phyloP scores from a whole-genome alignment of 2,329 filamentous ascomycete genomes.

The Drechslerella stenobrocha region DNA sequence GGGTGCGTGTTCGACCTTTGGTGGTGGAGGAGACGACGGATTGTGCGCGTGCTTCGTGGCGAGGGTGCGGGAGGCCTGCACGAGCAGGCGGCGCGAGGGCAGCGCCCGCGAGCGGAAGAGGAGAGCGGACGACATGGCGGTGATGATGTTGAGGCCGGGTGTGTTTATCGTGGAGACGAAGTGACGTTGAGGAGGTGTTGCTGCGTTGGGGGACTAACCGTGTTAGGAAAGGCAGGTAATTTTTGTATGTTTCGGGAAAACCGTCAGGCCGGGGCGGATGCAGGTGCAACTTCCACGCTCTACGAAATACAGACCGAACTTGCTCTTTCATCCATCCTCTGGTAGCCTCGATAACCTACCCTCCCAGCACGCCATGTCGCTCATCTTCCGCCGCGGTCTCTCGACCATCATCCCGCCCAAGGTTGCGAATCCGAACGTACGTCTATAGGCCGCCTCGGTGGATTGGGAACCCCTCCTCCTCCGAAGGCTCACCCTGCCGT shows the following conservation, averaged over 20 bases:
- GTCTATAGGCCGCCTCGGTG: slow-evolving; percentile 55
- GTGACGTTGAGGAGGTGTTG: slow-evolving; percentile 25
- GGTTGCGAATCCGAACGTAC: slow-evolving; percentile 83
- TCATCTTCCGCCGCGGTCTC: slow-evolving; percentile 83
- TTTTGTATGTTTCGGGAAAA: slow-evolving; percentile 33
- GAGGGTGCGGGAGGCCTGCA: slow-evolving; percentile 20
- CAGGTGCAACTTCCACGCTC: slow-evolving; percentile 17
- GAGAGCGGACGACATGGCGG: slow-evolving; percentile 27
- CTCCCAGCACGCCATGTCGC: slow-evolving; percentile 74
- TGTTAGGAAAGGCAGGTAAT: slow-evolving; percentile 25
- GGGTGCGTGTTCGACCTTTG: slow-evolving; percentile 20
- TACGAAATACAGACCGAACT: slow-evolving; percentile 11
- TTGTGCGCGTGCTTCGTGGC: slow-evolving; percentile 31
- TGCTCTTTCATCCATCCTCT: slow-evolving; percentile 1
- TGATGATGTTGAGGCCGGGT: neutral
- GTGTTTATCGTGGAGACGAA: neutral
- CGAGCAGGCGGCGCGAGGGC: slow-evolving; percentile 29
- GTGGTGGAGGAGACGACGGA: slow-evolving; percentile 31
- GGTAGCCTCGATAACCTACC: neutral
- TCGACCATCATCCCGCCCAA: slow-evolving; percentile 99
- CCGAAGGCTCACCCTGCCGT: slow-evolving; percentile 13
- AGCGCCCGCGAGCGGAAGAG: slow-evolving; percentile 28
- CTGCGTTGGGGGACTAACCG: slow-evolving; percentile 36
- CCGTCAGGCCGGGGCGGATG: slow-evolving; percentile 10
- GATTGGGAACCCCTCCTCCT: slow-evolving; percentile 22